phyloP scores from a whole-genome alignment of 495 filamentous ascomycete species.

The Penicillium steckii region DNA sequence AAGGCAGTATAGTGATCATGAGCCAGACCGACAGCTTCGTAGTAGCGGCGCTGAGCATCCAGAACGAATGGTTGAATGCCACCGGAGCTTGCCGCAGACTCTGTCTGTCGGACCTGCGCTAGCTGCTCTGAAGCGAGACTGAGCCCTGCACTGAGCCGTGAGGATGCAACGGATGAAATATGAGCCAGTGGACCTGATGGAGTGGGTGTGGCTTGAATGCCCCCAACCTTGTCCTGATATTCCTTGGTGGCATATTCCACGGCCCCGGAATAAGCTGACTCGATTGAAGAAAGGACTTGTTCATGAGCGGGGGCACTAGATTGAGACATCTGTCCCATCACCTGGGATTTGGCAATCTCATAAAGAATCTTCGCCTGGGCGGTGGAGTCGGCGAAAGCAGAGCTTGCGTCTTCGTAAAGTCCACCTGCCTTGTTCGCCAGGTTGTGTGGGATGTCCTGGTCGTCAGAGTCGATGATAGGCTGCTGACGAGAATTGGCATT shows the following conservation, averaged over 20 bases:
- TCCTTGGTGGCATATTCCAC: conserved; percentile 59
- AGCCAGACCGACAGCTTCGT: conserved; percentile 72
- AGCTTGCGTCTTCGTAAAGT: conserved; percentile 50
- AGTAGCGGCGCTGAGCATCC: conserved; percentile 69
- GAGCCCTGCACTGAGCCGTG: conserved; percentile 61
- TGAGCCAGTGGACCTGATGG: conserved; percentile 53
- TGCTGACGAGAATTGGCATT: conserved; percentile 15
- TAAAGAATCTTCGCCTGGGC: conserved; percentile 62
- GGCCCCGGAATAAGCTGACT: conserved; percentile 66
- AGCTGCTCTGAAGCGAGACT: conserved; percentile 65
- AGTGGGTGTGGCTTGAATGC: conserved; percentile 23
- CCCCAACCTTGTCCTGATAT: conserved; percentile 35
- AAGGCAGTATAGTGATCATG: conserved; percentile 77
- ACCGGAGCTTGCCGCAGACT: conserved; percentile 55
- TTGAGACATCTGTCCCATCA: conserved; percentile 65
- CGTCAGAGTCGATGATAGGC: conserved; percentile 49
- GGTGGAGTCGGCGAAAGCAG: conserved; percentile 61
- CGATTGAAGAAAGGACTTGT: conserved; percentile 64
- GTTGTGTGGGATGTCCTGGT: conserved; percentile 47
- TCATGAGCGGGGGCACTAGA: conserved; percentile 60
- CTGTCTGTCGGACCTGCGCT: conserved; percentile 55
- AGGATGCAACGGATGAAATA: conserved; percentile 63
- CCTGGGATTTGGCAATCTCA: conserved; percentile 61
- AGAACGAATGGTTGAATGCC: conserved; percentile 55
- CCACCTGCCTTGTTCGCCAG: conserved; percentile 51